These are phyloP conservation scores for Aspergillus ustus DNA, from an alignment of 2,329 filamentous ascomycete genomes.

Conservation along the genomic window DNA sequence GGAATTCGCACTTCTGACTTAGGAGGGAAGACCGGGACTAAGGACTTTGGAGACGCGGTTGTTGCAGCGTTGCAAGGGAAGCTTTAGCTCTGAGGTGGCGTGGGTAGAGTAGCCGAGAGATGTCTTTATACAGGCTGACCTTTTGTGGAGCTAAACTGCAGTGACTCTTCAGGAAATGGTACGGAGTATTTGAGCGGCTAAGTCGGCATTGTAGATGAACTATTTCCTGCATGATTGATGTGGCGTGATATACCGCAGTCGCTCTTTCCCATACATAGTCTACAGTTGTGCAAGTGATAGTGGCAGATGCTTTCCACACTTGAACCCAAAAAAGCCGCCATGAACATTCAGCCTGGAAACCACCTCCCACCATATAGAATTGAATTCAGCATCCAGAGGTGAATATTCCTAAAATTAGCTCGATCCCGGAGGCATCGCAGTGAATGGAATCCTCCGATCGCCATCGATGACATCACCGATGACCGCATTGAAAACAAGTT, in stretches of 20 bases:
- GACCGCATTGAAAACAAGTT: background rate
- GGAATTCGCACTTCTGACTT: slow-evolving; percentile 80
- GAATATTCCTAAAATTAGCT: no score
- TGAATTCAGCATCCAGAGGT: no score
- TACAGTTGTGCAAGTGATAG: no score
- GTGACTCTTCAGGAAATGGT: background rate
- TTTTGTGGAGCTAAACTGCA: background rate
- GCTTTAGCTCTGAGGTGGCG: background rate
- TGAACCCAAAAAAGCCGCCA: no score
- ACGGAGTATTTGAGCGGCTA: no score
- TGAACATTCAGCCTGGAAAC: no score
- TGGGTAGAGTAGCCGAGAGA: background rate
- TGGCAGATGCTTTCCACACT: no score
- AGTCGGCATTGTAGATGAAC: no score
- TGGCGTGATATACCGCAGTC: background rate
- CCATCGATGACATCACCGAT: background rate
- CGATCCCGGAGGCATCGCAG: no score
- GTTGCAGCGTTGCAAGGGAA: slow-evolving; percentile 62
- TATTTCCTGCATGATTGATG: background rate
- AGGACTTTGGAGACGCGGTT: slow-evolving; percentile 76
- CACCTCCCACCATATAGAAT: no score
- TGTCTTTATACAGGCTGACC: background rate
- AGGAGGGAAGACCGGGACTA: slow-evolving; percentile 72
- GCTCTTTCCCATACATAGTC: no score
- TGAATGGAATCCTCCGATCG: background rate